A percentile compares a stretch with the other conserved stretches of the same genome.
Evolutionary conservation across 2,329 filamentous ascomycete genomes (phyloP).

Genomic region (Botrytis byssoidea): DNA sequence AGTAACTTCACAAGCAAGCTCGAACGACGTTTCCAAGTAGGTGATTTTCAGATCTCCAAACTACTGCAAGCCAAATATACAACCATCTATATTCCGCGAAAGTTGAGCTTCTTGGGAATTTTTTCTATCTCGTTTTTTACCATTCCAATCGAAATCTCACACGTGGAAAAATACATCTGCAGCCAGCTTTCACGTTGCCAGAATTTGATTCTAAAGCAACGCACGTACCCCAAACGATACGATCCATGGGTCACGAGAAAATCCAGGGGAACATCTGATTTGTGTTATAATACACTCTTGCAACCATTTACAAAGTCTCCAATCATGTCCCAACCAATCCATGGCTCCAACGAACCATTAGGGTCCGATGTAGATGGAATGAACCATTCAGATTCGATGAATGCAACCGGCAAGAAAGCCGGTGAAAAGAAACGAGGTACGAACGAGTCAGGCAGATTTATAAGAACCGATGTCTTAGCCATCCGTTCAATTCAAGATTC

Average conservation of each 20-base stretch:
- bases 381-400: background rate
- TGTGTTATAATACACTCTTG: background rate
- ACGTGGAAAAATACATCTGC: background rate
- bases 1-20: background rate
- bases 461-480: background rate
- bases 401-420: constrained; percentile 4
- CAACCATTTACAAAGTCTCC: background rate
- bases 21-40: background rate
- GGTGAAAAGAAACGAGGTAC: constrained; percentile 33
- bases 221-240: background rate
- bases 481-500: background rate
- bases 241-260: background rate
- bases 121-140: background rate
- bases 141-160: background rate
- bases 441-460: background rate
- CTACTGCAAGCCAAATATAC: background rate
- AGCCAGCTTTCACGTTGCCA: background rate
- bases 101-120: background rate
- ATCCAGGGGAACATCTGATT: background rate
- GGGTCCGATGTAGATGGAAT: background rate
- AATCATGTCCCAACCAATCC: constrained; percentile 8
- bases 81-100: background rate
- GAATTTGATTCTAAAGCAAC: background rate
- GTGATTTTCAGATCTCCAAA: background rate
- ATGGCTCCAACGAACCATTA: background rate